Percentiles rank a stretch among this genome's conserved stretches.
phyloP scores from a whole-genome alignment of 1,284 basidiomycete species.

The Agaricales sp. region DNA sequence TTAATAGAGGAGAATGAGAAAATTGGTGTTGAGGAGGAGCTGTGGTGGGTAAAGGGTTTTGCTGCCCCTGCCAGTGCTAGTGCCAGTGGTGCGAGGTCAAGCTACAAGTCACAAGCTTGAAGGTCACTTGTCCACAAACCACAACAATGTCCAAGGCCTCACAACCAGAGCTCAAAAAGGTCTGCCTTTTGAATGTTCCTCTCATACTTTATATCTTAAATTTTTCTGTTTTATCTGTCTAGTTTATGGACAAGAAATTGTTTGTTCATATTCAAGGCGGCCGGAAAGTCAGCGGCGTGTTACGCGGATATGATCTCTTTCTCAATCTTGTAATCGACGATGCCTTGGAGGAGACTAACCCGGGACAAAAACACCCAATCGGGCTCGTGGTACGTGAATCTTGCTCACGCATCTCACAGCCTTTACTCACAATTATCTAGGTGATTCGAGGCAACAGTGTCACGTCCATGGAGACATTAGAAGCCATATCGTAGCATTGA shows the following conservation, averaged over 20 bases:
- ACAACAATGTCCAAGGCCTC: conserved; percentile 79
- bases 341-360: conserved; percentile 83
- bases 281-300: conserved; percentile 89
- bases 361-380: conserved; percentile 83
- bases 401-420: background rate
- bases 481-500: conserved; percentile 41
- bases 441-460: conserved; percentile 94
- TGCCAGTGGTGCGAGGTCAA: conserved; percentile 16
- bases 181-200: conserved; percentile 19
- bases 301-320: conserved; percentile 98
- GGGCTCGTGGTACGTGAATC: conserved; percentile 74
- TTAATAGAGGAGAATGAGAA: no score
- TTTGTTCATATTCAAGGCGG: conserved; percentile 95
- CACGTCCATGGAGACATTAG: conserved; percentile 82
- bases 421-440: conserved; percentile 28
- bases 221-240: conserved; percentile 11
- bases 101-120: conserved; percentile 18
- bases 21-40: no score
- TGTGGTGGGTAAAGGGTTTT: no score
- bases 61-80: no score
- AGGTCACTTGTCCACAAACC: conserved; percentile 5
- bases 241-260: conserved; percentile 99
- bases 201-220: conserved; percentile 5
- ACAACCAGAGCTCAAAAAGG: conserved; percentile 92
- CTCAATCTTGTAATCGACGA: conserved; percentile 97